These are phyloP conservation scores for Pyrenopolyporus hunteri DNA, from an alignment of 495 filamentous ascomycete genomes.

Conservation along the genomic window DNA sequence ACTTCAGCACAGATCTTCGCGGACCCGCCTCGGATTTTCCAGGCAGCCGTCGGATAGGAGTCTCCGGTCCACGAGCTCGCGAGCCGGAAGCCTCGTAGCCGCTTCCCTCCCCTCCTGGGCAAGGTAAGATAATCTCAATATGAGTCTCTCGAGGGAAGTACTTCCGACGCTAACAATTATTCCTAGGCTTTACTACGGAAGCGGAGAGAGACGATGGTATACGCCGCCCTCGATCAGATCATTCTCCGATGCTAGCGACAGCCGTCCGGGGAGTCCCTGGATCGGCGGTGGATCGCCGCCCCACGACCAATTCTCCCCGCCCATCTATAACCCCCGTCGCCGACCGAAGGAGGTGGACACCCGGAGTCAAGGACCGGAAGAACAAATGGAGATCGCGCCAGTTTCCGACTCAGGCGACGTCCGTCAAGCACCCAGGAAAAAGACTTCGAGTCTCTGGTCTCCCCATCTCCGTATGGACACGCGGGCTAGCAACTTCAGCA, in stretches of 20 bases:
- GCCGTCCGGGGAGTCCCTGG: conserved; percentile 49
- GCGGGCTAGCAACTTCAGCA: conserved; percentile 57
- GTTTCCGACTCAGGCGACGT: conserved; percentile 32
- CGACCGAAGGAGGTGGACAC: conserved; percentile 49
- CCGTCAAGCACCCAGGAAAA: conserved; percentile 45
- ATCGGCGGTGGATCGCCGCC: conserved; percentile 49
- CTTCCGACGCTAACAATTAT: conserved; percentile 10
- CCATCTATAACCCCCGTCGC: conserved; percentile 59
- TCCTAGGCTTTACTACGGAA: conserved; percentile 60
- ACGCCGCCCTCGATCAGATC: conserved; percentile 48
- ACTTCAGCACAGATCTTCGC: conserved; percentile 51
- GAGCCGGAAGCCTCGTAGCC: conserved; percentile 59
- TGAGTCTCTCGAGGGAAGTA: not conserved
- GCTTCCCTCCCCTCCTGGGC: conserved; percentile 70
- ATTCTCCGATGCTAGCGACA: conserved; percentile 49
- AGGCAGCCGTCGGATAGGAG: conserved; percentile 52
- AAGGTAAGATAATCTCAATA: conserved; percentile 43
- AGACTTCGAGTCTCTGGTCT: conserved; percentile 69
- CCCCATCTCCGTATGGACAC: conserved; percentile 74
- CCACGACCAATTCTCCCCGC: conserved; percentile 53
- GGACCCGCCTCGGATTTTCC: conserved; percentile 52
- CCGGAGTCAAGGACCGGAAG: conserved; percentile 20
- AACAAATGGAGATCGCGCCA: conserved; percentile 44
- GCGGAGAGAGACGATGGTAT: conserved; percentile 56
- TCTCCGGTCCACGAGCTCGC: conserved; percentile 57